These are phyloP conservation scores for Dipteronia dyeriana DNA, from an alignment of 345 rosid genomes.

Conservation along the genomic window DNA sequence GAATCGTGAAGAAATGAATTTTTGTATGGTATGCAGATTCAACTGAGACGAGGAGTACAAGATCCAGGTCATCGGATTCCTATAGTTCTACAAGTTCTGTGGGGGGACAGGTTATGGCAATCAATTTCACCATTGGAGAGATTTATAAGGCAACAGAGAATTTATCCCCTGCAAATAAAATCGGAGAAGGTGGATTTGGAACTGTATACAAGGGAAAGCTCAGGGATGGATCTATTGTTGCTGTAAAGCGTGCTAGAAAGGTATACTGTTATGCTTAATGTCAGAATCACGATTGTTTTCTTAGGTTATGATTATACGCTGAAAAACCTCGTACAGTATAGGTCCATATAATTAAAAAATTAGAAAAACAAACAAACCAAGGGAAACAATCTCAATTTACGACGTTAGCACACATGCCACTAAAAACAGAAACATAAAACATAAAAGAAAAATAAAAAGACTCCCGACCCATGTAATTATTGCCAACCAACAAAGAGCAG, in stretches of 20 bases:
- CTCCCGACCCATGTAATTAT: too few species aligned
- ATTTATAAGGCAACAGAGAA: slow-evolving; percentile 73
- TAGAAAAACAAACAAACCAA: too few species aligned
- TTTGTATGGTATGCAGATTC: slow-evolving; percentile 42
- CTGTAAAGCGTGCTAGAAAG: slow-evolving; percentile 87
- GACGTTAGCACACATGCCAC: too few species aligned
- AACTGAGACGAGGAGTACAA: slow-evolving; percentile 40
- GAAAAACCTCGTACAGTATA: too few species aligned
- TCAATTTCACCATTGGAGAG: slow-evolving; percentile 59
- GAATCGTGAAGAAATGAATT: neutral
- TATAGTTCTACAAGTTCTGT: slow-evolving; percentile 46
- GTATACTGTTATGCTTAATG: slow-evolving; percentile 30
- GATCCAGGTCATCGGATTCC: slow-evolving; percentile 49
- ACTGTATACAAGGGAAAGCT: slow-evolving; percentile 80
- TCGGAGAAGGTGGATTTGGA: slow-evolving; percentile 87
- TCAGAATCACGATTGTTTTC: neutral
- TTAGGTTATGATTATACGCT: too few species aligned
- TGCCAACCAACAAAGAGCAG: too few species aligned
- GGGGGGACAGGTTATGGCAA: slow-evolving; percentile 40
- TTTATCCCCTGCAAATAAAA: slow-evolving; percentile 57
- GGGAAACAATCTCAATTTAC: too few species aligned
- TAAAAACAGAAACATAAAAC: too few species aligned
- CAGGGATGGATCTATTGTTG: slow-evolving; percentile 77
- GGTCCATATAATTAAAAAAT: too few species aligned
- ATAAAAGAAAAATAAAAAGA: too few species aligned